Percentiles rank a stretch among this genome's conserved stretches.
phyloP scores from a whole-genome alignment of 495 filamentous ascomycete genomes.

The Opeltia flavorubescens region DNA sequence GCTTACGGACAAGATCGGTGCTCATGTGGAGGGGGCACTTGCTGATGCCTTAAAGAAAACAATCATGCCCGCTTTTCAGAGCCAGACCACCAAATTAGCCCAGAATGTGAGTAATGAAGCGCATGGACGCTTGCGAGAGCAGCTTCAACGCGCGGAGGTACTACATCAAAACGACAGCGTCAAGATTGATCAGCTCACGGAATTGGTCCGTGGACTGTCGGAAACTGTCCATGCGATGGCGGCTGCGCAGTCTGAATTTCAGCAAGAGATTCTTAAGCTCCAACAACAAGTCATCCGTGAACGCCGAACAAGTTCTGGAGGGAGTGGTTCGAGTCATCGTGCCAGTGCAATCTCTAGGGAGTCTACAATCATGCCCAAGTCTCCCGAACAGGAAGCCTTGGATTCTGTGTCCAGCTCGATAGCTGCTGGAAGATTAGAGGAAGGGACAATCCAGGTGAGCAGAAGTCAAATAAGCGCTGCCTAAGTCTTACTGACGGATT shows the following conservation, averaged over 20 bases:
- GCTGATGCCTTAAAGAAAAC: slow-evolving; percentile 42
- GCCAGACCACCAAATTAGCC: slow-evolving; percentile 39
- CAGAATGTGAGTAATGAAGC: slow-evolving; percentile 49
- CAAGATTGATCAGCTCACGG: slow-evolving; percentile 75
- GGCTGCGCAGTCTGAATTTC: slow-evolving; percentile 46
- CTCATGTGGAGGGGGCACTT: slow-evolving; percentile 55
- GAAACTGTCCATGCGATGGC: slow-evolving; percentile 62
- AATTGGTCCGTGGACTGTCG: slow-evolving; percentile 53
- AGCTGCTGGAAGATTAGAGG: slow-evolving; percentile 51
- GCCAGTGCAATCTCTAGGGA: slow-evolving; percentile 14
- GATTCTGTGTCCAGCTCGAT: slow-evolving; percentile 51
- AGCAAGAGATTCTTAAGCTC: slow-evolving; percentile 42
- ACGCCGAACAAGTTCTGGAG: slow-evolving; percentile 9
- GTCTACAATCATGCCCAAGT: slow-evolving; percentile 14
- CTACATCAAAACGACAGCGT: slow-evolving; percentile 53
- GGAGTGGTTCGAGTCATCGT: slow-evolving; percentile 20
- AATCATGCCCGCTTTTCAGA: slow-evolving; percentile 51
- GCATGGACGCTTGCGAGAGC: slow-evolving; percentile 48
- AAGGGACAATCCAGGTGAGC: slow-evolving; percentile 50
- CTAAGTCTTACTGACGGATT: slow-evolving; percentile 10
- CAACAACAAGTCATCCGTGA: slow-evolving; percentile 30
- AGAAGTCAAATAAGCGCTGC: background rate
- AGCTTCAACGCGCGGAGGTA: slow-evolving; percentile 51
- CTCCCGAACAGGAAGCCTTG: slow-evolving; percentile 51
- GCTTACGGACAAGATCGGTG: slow-evolving; percentile 46